Evolutionary conservation across 768 basidiomycete genomes (phyloP).

Genomic region (Mycena vitilis): DNA sequence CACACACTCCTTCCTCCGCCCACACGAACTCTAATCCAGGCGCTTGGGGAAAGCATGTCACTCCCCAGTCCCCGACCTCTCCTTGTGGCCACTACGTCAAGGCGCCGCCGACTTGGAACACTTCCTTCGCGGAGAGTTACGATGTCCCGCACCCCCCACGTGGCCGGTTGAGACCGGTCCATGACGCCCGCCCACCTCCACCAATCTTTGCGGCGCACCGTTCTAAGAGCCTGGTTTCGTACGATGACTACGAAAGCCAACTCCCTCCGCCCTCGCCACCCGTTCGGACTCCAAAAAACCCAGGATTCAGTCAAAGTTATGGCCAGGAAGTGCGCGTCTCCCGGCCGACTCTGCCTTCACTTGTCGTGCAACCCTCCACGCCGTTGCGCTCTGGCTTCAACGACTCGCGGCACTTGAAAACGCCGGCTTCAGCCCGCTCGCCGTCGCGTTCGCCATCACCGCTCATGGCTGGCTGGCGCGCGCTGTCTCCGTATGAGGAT

Average conservation of each 20-base stretch:
- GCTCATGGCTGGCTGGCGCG: background rate
- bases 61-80: background rate
- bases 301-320: background rate
- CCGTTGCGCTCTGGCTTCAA: too few species aligned
- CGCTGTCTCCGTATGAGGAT: background rate
- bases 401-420: background rate
- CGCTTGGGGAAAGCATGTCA: too few species aligned
- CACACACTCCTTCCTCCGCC: background rate
- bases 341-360: too few species aligned
- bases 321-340: background rate
- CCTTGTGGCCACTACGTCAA: conserved; percentile 15
- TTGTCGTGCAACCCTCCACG: too few species aligned
- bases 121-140: background rate
- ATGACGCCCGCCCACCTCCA: too few species aligned
- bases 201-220: too few species aligned
- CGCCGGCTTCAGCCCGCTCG: background rate
- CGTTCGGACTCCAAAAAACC: too few species aligned
- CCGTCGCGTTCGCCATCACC: background rate
- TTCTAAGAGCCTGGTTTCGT: too few species aligned
- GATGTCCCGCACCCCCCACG: background rate
- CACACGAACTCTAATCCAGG: background rate
- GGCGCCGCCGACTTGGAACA: conserved; percentile 2
- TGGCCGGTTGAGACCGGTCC: too few species aligned
- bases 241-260: too few species aligned
- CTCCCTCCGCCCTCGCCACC: too few species aligned